Evolutionary conservation across 495 filamentous ascomycete genomes (phyloP).

Genomic region (Pseudotulostoma volvatum): DNA sequence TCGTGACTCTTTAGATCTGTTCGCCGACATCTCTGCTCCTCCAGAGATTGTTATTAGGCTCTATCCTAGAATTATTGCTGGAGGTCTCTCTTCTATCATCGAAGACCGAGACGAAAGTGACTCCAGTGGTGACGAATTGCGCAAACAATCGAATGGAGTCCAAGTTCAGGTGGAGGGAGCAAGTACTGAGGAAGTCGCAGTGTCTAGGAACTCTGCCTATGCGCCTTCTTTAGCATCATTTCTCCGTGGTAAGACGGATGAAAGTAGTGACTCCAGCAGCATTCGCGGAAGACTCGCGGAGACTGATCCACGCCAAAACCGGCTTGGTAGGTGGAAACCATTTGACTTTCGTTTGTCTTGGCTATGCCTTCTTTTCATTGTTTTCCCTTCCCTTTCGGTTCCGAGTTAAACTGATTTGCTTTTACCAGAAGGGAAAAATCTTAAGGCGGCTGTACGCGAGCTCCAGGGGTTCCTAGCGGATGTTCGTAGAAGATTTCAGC

Average conservation of each 20-base stretch:
- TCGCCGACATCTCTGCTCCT: slow-evolving; percentile 74
- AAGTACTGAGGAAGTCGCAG: slow-evolving; percentile 9
- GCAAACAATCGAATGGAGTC: slow-evolving; percentile 11
- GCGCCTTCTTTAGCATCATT: slow-evolving; percentile 47
- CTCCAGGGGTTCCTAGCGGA: slow-evolving; percentile 75
- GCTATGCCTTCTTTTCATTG: too few species aligned
- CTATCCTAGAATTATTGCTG: slow-evolving; percentile 72
- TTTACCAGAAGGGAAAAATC: slow-evolving; percentile 51
- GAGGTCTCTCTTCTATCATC: slow-evolving; percentile 47
- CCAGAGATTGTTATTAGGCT: slow-evolving; percentile 77
- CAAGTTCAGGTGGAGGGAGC: slow-evolving; percentile 16
- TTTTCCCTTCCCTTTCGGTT: not conserved
- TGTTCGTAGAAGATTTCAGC: slow-evolving; percentile 63
- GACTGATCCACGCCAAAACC: slow-evolving; percentile 10
- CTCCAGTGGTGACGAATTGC: slow-evolving; percentile 27
- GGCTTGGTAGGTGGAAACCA: slow-evolving; percentile 23
- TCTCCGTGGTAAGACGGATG: slow-evolving; percentile 21
- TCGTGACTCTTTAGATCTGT: slow-evolving; percentile 75
- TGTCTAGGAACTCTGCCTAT: slow-evolving; percentile 12
- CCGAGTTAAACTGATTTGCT: not conserved
- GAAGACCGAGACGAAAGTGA: slow-evolving; percentile 32
- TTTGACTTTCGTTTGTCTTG: too few species aligned
- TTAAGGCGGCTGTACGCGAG: slow-evolving; percentile 62
- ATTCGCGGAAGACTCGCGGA: slow-evolving; percentile 20
- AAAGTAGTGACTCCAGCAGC: slow-evolving; percentile 30